Evolutionary conservation across 2,329 filamentous ascomycete species (phyloP).

Genomic region (Beauveria sp.): DNA sequence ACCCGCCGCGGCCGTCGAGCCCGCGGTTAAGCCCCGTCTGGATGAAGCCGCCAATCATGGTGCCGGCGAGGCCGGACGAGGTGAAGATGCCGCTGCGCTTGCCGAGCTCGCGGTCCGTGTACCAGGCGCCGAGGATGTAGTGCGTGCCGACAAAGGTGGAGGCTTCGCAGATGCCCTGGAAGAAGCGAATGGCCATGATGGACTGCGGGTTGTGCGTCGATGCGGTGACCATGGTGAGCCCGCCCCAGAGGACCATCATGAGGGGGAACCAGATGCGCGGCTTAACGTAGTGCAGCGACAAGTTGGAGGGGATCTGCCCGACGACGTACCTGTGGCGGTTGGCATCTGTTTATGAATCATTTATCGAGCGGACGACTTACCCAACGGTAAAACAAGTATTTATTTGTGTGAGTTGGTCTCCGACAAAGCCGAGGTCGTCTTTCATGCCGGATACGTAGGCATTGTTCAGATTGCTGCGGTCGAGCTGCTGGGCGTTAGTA

Average conservation of each 20-base stretch:
- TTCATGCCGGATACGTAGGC: slow-evolving; percentile 34
- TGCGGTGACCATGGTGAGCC: slow-evolving; percentile 50
- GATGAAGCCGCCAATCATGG: slow-evolving; percentile 45
- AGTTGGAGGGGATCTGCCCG: slow-evolving; percentile 54
- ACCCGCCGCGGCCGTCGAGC: slow-evolving; percentile 38
- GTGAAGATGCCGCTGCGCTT: slow-evolving; percentile 59
- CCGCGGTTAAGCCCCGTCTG: slow-evolving; percentile 52
- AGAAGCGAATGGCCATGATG: slow-evolving; percentile 33
- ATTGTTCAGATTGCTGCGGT: slow-evolving; percentile 31
- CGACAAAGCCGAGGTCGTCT: slow-evolving; percentile 31
- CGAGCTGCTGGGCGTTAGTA: slow-evolving; percentile 19
- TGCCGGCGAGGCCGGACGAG: slow-evolving; percentile 50
- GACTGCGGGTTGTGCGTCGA: slow-evolving; percentile 29
- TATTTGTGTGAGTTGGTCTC: slow-evolving; percentile 33
- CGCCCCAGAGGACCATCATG: slow-evolving; percentile 58
- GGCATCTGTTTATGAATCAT: not conserved
- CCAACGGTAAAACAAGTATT: slow-evolving; percentile 30
- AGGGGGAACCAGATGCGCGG: slow-evolving; percentile 57
- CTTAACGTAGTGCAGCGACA: slow-evolving; percentile 55
- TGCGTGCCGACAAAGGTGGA: slow-evolving; percentile 34
- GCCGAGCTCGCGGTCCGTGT: slow-evolving; percentile 51
- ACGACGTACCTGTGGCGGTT: slow-evolving; percentile 30
- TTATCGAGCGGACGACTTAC: slow-evolving; percentile 17
- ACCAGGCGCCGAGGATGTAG: slow-evolving; percentile 46
- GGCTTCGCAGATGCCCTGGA: slow-evolving; percentile 31